phyloP scores from a whole-genome alignment of 148 eudicot genomes.

The Dysphania ambrosioides region DNA sequence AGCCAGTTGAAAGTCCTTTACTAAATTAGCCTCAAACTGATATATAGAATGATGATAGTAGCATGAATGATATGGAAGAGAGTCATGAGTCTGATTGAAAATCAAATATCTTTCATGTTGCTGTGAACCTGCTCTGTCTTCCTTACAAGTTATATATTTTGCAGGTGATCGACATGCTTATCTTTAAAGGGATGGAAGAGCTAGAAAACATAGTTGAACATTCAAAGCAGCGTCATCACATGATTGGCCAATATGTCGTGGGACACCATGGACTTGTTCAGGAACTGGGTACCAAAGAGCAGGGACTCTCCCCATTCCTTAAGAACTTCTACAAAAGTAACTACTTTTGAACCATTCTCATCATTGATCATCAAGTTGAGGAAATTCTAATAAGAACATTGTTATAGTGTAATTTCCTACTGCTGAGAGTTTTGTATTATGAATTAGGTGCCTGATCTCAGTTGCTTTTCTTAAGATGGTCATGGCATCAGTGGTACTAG shows the following conservation, averaged over 20 bases:
- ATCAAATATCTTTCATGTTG: background rate
- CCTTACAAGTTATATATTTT: background rate
- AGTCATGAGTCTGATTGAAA: background rate
- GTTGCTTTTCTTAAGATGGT: background rate
- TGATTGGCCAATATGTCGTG: slow-evolving; percentile 82
- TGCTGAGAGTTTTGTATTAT: slow-evolving; percentile 8
- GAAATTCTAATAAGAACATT: slow-evolving; percentile 33
- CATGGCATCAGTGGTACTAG: background rate
- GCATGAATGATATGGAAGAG: background rate
- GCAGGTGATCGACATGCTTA: slow-evolving; percentile 89
- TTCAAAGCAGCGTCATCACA: slow-evolving; percentile 93
- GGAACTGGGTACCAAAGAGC: slow-evolving; percentile 52
- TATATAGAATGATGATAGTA: background rate
- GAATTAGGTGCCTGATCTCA: slow-evolving; percentile 15
- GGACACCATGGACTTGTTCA: slow-evolving; percentile 55
- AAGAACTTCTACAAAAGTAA: slow-evolving; percentile 64
- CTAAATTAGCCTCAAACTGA: background rate
- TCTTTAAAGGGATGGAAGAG: slow-evolving; percentile 83
- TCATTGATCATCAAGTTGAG: slow-evolving; percentile 12
- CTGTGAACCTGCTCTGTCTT: background rate
- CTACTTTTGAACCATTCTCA: slow-evolving; percentile 45
- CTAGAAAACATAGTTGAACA: slow-evolving; percentile 72
- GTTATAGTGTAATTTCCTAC: slow-evolving; percentile 16
- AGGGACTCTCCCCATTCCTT: slow-evolving; percentile 52
- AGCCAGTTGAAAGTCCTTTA: background rate